Conservation (phyloP, 2,329 filamentous ascomycete species). For the Venturia aucupariae region DNA sequence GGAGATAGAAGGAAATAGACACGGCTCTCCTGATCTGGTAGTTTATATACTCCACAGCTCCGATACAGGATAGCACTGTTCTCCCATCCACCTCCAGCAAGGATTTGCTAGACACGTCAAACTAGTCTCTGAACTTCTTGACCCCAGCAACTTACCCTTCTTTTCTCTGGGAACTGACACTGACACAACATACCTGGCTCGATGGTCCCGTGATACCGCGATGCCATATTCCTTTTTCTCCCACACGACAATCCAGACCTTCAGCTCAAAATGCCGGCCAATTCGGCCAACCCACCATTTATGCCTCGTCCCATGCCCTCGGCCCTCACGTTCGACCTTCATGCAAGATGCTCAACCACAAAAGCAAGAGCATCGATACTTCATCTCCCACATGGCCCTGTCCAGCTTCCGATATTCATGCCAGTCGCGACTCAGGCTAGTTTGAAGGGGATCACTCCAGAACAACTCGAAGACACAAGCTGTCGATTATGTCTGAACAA, state of each 20-base stretch:
- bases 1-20: not conserved
- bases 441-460: slow-evolving; percentile 84
- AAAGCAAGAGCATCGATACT: slow-evolving; percentile 81
- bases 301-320: slow-evolving; percentile 27
- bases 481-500: slow-evolving; percentile 94
- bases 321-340: slow-evolving; percentile 68
- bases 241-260: not conserved
- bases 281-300: not conserved
- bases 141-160: not conserved
- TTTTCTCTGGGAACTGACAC: too few relatives aligned
- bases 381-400: slow-evolving; percentile 81
- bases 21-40: not conserved
- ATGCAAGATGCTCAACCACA: slow-evolving; percentile 68
- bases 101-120: not conserved
- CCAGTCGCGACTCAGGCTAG: slow-evolving; percentile 95
- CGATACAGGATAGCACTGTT: not conserved
- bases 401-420: slow-evolving; percentile 93
- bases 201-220: not conserved
- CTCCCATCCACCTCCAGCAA: not conserved
- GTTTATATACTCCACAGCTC: not conserved
- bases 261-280: not conserved
- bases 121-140: not conserved
- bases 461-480: slow-evolving; percentile 80
- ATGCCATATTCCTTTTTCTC: not conserved
- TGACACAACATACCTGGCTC: not conserved